Percentiles rank a stretch among this genome's conserved stretches.
Evolutionary conservation across 2,329 filamentous ascomycete species (phyloP).

Genomic region (Raffaelea arxii): DNA sequence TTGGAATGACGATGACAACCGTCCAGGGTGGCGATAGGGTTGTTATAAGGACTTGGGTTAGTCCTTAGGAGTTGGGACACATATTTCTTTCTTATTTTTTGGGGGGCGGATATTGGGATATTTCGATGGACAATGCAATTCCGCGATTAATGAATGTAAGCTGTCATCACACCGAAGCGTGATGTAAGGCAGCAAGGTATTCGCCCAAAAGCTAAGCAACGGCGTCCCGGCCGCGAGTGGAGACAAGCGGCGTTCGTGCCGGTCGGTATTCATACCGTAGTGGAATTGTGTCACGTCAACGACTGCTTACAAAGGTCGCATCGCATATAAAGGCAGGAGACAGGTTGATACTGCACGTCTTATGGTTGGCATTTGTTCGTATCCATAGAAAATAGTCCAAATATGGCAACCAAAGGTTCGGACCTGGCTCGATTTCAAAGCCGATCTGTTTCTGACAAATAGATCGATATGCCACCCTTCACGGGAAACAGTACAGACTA

Average conservation of each 20-base stretch:
- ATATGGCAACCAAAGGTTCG: neutral
- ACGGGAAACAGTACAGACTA: conserved; percentile 1
- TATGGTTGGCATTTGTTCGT: neutral
- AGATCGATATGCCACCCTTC: neutral
- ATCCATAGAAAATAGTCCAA: neutral
- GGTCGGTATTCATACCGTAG: neutral
- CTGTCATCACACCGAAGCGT: too few species aligned
- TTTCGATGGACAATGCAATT: too few species aligned
- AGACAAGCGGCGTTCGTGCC: neutral
- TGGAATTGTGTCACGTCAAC: neutral
- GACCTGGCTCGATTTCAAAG: neutral
- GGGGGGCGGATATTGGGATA: too few species aligned
- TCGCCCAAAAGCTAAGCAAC: too few species aligned
- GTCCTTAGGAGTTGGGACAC: too few species aligned
- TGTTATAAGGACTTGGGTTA: too few species aligned
- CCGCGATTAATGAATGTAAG: too few species aligned
- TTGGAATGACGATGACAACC: too few species aligned
- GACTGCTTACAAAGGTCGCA: neutral
- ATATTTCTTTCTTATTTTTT: too few species aligned
- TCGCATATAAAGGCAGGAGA: neutral
- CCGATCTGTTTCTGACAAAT: neutral
- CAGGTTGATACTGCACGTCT: neutral
- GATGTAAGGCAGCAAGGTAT: too few species aligned
- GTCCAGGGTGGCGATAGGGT: too few species aligned
- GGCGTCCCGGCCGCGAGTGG: too few species aligned